Conservation (phyloP, 139 green algal genomes). For the Picocystis salinarum region DNA sequence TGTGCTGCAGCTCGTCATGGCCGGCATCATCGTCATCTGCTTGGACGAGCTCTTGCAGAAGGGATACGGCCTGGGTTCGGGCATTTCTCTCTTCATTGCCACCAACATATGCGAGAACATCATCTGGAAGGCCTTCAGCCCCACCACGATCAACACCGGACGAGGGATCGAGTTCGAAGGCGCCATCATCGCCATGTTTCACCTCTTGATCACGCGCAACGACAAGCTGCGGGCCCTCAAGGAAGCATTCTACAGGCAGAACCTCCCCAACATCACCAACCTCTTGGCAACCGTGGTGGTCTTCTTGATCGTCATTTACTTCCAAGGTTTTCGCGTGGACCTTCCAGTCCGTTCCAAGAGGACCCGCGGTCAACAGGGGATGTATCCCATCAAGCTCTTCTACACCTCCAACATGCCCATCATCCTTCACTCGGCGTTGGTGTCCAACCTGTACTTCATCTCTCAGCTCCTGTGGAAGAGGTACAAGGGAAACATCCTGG, state of each 20-base stretch:
- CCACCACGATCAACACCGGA: constrained; percentile 57
- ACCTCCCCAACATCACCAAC: constrained; percentile 94
- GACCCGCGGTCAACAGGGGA: constrained; percentile 51
- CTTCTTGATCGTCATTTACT: constrained; percentile 85
- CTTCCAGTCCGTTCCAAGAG: constrained; percentile 89
- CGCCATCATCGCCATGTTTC: constrained; percentile 90
- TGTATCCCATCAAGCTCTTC: constrained; percentile 99
- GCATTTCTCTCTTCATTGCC: constrained; percentile 99
- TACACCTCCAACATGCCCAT: constrained; percentile 99
- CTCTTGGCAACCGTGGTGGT: constrained; percentile 86
- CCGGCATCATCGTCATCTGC: constrained; percentile 95
- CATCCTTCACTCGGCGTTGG: constrained; percentile 95
- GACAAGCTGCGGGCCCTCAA: constrained; percentile 89
- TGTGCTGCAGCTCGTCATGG: constrained; percentile 75
- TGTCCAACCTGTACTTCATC: constrained; percentile 99
- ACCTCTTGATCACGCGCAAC: constrained; percentile 76
- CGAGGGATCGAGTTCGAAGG: constrained; percentile 93
- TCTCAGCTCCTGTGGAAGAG: constrained; percentile 97
- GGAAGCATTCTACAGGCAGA: constrained; percentile 94
- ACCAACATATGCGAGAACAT: constrained; percentile 99
- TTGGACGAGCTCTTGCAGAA: constrained; percentile 92
- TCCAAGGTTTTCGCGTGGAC: constrained; percentile 90
- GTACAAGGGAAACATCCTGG: constrained; percentile 81
- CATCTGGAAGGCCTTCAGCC: constrained; percentile 97
- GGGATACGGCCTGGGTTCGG: constrained; percentile 90